Evolutionary conservation across 106 monocot genomes (phyloP).

Genomic region (Dendrobium huoshanense): DNA sequence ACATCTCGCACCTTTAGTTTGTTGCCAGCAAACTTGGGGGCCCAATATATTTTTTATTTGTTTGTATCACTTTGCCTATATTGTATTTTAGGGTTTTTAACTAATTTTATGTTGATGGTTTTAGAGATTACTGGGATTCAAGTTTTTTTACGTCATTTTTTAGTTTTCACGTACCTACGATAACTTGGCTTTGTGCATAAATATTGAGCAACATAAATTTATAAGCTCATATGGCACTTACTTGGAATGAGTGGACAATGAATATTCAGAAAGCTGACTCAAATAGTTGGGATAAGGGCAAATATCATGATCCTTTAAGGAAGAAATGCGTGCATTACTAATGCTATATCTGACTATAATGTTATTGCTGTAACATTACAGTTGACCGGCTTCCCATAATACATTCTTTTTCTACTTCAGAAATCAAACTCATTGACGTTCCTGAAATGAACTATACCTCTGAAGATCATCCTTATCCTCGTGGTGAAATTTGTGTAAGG

Average conservation of each 20-base stretch:
- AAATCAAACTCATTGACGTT: constrained; percentile 98
- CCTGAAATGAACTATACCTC: constrained; percentile 98
- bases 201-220: background rate
- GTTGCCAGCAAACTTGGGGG: too few species aligned
- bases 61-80: too few species aligned
- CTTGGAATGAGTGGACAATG: background rate
- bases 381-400: background rate
- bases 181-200: background rate
- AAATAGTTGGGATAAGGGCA: background rate
- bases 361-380: background rate
- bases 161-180: background rate
- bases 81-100: too few species aligned
- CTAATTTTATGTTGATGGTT: too few species aligned
- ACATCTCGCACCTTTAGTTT: too few species aligned
- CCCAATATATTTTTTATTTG: too few species aligned
- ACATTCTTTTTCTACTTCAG: constrained; percentile 16
- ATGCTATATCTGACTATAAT: background rate
- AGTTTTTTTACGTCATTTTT: too few species aligned
- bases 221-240: background rate
- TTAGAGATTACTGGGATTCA: too few species aligned
- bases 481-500: constrained; percentile 97
- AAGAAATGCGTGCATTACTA: background rate
- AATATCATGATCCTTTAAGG: background rate
- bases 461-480: constrained; percentile 81
- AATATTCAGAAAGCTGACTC: background rate